phyloP scores from a whole-genome alignment of 164 flowering plant species.

The Chimonanthus salicifolius region DNA sequence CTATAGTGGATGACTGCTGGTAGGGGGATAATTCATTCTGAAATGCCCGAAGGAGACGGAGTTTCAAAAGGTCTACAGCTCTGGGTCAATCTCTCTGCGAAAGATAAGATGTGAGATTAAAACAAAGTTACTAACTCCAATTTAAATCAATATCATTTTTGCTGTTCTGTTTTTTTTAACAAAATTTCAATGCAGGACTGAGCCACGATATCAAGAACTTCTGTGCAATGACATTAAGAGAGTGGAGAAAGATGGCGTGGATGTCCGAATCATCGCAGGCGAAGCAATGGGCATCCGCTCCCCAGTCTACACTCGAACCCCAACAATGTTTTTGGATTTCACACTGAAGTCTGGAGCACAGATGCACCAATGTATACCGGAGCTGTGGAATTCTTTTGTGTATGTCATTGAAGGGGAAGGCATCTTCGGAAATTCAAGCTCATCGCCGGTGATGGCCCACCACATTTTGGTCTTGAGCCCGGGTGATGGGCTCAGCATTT shows the following conservation, averaged over 20 bases:
- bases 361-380: slow-evolving; percentile 57
- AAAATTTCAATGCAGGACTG: slow-evolving; percentile 42
- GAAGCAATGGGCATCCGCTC: slow-evolving; percentile 65
- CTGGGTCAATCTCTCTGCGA: slow-evolving; percentile 88
- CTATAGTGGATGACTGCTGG: slow-evolving; percentile 88
- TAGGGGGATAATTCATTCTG: slow-evolving; percentile 85
- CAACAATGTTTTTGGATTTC: slow-evolving; percentile 84
- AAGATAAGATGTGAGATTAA: slow-evolving; percentile 61
- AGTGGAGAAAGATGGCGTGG: slow-evolving; percentile 52
- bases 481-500: slow-evolving; percentile 59
- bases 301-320: slow-evolving; percentile 71
- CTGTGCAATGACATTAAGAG: slow-evolving; percentile 40
- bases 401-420: slow-evolving; percentile 85
- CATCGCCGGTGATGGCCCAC: slow-evolving; percentile 34
- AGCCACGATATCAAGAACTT: slow-evolving; percentile 76
- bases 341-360: slow-evolving; percentile 61
- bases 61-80: slow-evolving; percentile 68
- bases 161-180: too few species aligned
- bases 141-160: neutral
- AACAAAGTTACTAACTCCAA: neutral
- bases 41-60: slow-evolving; percentile 78
- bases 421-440: slow-evolving; percentile 35
- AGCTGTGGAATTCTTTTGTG: slow-evolving; percentile 69
- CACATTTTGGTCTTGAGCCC: slow-evolving; percentile 52
- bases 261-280: slow-evolving; percentile 77